Conservation (phyloP, 2,329 filamentous ascomycete genomes). For the Trichoderma cornu-damae region DNA sequence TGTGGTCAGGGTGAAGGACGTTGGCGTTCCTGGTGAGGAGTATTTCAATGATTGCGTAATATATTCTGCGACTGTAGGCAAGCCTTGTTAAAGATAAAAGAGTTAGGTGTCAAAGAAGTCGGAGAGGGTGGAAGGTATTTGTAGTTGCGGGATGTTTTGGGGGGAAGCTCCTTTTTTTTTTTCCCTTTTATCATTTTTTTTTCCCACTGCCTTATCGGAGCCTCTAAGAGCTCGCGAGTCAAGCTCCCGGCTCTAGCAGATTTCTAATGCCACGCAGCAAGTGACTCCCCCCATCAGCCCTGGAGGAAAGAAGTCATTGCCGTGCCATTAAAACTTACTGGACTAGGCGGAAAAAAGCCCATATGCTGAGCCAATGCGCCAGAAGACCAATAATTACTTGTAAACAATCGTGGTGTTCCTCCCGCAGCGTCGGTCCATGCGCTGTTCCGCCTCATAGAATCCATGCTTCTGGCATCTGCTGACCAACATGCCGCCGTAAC, state of each 20-base stretch:
- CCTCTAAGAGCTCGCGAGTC: constrained; percentile 7
- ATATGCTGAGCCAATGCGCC: background rate
- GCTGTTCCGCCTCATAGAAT: background rate
- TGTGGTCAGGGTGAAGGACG: background rate
- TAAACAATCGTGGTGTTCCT: background rate
- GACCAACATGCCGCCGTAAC: constrained; percentile 4
- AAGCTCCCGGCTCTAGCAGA: background rate
- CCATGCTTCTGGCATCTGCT: background rate
- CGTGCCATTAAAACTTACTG: background rate
- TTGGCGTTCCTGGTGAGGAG: background rate
- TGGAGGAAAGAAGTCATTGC: constrained; percentile 8
- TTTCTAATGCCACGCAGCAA: constrained; percentile 7
- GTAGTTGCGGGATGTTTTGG: constrained; percentile 1
- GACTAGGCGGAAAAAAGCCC: too few relatives aligned
- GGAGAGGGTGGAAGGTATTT: constrained; percentile 7
- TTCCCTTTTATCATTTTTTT: background rate
- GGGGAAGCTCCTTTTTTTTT: constrained; percentile 1
- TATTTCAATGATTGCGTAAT: background rate
- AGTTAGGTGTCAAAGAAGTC: background rate
- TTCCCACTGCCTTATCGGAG: constrained; percentile 1
- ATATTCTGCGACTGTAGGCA: background rate
- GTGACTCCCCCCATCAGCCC: constrained; percentile 9
- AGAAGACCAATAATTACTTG: background rate
- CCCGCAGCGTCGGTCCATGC: background rate
- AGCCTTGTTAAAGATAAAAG: background rate